These are phyloP conservation scores for Lasiodiplodia theobromae DNA, from an alignment of 2,329 filamentous ascomycete species.

Conservation along the genomic window DNA sequence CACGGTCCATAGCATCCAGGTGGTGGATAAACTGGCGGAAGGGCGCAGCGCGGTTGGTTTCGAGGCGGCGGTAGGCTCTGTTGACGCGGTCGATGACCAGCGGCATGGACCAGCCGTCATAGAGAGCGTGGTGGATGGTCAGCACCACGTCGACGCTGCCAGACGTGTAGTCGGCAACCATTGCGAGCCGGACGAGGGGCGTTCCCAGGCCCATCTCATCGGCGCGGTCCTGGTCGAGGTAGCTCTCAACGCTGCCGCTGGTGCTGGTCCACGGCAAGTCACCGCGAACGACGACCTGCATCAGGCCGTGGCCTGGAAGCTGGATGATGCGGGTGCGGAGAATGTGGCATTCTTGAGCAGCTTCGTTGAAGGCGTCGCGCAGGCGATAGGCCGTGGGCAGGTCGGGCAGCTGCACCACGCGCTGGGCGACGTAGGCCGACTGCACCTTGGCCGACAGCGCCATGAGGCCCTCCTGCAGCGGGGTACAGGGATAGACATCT, in stretches of 20 bases:
- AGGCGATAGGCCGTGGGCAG: slow-evolving; percentile 42
- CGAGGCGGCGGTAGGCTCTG: slow-evolving; percentile 34
- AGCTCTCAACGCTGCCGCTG: slow-evolving; percentile 35
- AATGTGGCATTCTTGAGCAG: slow-evolving; percentile 42
- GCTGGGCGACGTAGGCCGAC: slow-evolving; percentile 45
- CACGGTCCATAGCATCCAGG: slow-evolving; percentile 44
- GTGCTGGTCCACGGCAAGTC: slow-evolving; percentile 43
- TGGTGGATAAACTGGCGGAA: slow-evolving; percentile 68
- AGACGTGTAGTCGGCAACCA: slow-evolving; percentile 37
- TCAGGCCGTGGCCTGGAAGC: slow-evolving; percentile 27
- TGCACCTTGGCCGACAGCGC: slow-evolving; percentile 46
- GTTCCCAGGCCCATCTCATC: slow-evolving; percentile 50
- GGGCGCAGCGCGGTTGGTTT: slow-evolving; percentile 27
- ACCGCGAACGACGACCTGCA: background rate
- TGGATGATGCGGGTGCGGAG: slow-evolving; percentile 36
- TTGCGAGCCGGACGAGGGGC: slow-evolving; percentile 47
- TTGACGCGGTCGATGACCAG: slow-evolving; percentile 42
- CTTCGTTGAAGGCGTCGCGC: slow-evolving; percentile 46
- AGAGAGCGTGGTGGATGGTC: slow-evolving; percentile 52
- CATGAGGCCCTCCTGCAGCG: slow-evolving; percentile 51
- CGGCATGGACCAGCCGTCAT: slow-evolving; percentile 48
- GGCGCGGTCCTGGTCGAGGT: slow-evolving; percentile 44
- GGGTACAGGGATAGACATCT: slow-evolving; percentile 52
- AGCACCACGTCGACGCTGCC: slow-evolving; percentile 42
- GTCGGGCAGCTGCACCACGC: slow-evolving; percentile 41